phyloP scores from a whole-genome alignment of 192 early-diverging fungal species.

The Entomortierella beljakovae region DNA sequence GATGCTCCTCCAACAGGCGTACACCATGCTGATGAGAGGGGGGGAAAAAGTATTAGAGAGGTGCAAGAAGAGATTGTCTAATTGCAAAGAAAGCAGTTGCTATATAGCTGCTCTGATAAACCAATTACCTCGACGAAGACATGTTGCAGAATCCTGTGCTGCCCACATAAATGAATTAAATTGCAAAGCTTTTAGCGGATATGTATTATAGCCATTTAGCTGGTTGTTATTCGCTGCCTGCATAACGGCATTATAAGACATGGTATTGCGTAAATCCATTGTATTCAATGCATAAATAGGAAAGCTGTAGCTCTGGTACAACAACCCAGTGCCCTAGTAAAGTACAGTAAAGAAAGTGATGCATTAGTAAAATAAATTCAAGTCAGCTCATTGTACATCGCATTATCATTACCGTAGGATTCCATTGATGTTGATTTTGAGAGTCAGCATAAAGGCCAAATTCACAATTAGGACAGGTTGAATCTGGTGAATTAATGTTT shows the following conservation, averaged over 20 bases:
- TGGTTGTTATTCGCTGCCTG: constrained; percentile 44
- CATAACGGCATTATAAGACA: constrained; percentile 58
- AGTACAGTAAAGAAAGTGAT: neutral
- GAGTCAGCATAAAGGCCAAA: constrained; percentile 75
- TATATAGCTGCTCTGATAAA: neutral
- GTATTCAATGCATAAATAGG: constrained; percentile 74
- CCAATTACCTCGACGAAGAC: constrained; percentile 71
- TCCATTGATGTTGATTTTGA: constrained; percentile 70
- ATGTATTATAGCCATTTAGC: constrained; percentile 58
- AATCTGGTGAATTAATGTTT: constrained; percentile 64
- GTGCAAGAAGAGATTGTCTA: neutral
- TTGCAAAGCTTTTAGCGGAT: constrained; percentile 77
- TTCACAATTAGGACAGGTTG: constrained; percentile 74
- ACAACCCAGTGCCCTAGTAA: constrained; percentile 68
- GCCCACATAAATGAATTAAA: constrained; percentile 80
- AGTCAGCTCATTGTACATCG: neutral
- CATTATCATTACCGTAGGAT: constrained; percentile 63
- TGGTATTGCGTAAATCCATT: constrained; percentile 32
- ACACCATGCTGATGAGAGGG: constrained; percentile 63
- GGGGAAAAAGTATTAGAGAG: neutral
- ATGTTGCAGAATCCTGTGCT: constrained; percentile 72
- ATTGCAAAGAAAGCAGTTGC: neutral
- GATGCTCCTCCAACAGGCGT: constrained; percentile 73
- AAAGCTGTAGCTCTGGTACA: constrained; percentile 66
- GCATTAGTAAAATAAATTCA: neutral